Evolutionary conservation across 441 rosid genomes (phyloP).

Genomic region (Euphorbia celastroides): DNA sequence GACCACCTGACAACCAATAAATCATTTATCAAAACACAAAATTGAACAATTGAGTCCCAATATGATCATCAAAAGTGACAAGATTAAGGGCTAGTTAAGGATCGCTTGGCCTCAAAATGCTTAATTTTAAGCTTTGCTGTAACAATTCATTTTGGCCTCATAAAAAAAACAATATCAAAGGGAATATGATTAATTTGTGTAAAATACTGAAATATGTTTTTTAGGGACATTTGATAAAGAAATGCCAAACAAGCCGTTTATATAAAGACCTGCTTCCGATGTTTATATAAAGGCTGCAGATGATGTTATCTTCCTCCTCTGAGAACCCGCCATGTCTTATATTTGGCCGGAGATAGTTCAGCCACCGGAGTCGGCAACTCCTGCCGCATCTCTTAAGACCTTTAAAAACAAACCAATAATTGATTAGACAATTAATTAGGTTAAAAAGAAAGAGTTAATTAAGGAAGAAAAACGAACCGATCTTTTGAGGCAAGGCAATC

Average conservation of each 20-base stretch:
- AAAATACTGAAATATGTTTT: no score
- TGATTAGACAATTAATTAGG: neutral
- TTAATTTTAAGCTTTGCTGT: no score
- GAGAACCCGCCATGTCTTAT: slow-evolving; percentile 62
- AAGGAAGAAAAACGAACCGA: slow-evolving; percentile 28
- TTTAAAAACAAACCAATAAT: slow-evolving; percentile 2
- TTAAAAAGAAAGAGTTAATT: no score
- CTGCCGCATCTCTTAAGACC: slow-evolving; percentile 71
- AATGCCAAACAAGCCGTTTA: no score
- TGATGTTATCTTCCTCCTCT: slow-evolving; percentile 51
- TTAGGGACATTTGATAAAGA: no score
- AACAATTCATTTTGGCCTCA: no score
- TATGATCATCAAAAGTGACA: neutral
- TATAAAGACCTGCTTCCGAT: slow-evolving; percentile 53
- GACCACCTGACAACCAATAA: slow-evolving; percentile 26
- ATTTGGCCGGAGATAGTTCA: slow-evolving; percentile 65
- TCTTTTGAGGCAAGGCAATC: slow-evolving; percentile 64
- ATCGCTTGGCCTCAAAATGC: no score
- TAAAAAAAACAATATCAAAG: no score
- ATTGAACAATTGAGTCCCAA: slow-evolving; percentile 9
- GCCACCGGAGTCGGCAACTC: slow-evolving; percentile 64
- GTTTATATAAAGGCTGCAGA: slow-evolving; percentile 46
- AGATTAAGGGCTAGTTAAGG: no score
- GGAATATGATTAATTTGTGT: no score
- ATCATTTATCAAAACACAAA: slow-evolving; percentile 32